A percentile compares a stretch with the other conserved stretches of the same genome.
phyloP scores from a whole-genome alignment of 768 basidiomycete species.

The Leccinum longicurvipes region DNA sequence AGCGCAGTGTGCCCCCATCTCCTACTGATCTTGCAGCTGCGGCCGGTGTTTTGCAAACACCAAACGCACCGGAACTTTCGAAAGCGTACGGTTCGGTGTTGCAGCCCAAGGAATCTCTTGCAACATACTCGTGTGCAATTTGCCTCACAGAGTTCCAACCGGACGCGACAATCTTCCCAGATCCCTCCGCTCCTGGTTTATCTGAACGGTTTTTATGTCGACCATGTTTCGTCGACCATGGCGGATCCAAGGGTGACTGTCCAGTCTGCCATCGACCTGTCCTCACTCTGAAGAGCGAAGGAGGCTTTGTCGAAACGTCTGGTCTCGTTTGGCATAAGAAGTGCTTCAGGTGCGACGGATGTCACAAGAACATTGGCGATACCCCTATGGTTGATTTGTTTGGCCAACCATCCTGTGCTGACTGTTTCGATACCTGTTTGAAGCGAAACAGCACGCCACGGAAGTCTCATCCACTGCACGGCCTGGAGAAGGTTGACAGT shows the following conservation, averaged over 20 bases:
- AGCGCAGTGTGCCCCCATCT: conserved; percentile 24
- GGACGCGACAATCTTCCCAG: conserved; percentile 84
- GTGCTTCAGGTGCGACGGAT: conserved; percentile 75
- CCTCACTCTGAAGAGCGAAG: conserved; percentile 71
- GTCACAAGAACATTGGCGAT: conserved; percentile 69
- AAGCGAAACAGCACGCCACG: conserved; percentile 45
- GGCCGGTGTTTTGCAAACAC: conserved; percentile 58
- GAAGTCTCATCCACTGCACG: conserved; percentile 37
- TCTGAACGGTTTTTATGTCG: conserved; percentile 67
- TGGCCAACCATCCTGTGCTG: conserved; percentile 73
- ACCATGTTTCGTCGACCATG: conserved; percentile 65
- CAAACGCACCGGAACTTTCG: conserved; percentile 59
- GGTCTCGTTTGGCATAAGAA: conserved; percentile 77
- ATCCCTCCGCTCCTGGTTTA: conserved; percentile 38
- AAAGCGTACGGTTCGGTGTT: conserved; percentile 85
- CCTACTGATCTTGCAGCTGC: conserved; percentile 50
- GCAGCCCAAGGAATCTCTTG: conserved; percentile 72
- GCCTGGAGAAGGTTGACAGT: conserved; percentile 24
- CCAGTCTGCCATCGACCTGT: conserved; percentile 67
- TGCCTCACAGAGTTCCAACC: conserved; percentile 68
- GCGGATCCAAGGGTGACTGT: conserved; percentile 77
- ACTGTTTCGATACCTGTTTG: conserved; percentile 78
- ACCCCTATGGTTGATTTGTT: conserved; percentile 80
- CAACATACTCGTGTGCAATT: conserved; percentile 62
- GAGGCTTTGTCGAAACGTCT: conserved; percentile 69